These are phyloP conservation scores for Lumnitzera racemosa DNA, from an alignment of 345 rosid species.

Conservation along the genomic window DNA sequence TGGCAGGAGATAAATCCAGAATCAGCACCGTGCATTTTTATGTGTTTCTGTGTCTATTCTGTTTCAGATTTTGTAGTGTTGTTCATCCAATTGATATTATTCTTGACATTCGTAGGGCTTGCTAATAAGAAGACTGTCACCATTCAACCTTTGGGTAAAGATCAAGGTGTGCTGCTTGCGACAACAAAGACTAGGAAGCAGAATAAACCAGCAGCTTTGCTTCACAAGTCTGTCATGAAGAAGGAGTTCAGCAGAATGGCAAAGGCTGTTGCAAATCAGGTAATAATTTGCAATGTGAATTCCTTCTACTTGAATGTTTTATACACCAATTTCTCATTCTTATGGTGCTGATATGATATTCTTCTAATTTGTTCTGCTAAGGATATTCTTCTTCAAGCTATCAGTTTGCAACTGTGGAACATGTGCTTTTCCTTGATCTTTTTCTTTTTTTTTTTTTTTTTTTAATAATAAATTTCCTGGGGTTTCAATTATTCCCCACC, in stretches of 20 bases:
- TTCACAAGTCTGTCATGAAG: constrained; percentile 43
- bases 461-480: too few species aligned
- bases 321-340: not conserved
- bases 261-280: constrained; percentile 49
- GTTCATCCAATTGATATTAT: not conserved
- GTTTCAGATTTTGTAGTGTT: not conserved
- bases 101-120: constrained; percentile 29
- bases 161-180: constrained; percentile 51
- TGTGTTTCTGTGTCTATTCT: not conserved
- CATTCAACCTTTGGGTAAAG: constrained; percentile 54
- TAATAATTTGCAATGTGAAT: constrained; percentile 1
- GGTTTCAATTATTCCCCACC: too few species aligned
- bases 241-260: constrained; percentile 50
- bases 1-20: too few species aligned
- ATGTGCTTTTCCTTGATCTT: too few species aligned
- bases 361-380: too few species aligned
- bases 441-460: too few species aligned
- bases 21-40: too few species aligned
- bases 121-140: constrained; percentile 72
- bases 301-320: not conserved
- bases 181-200: constrained; percentile 70
- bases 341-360: too few species aligned
- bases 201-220: constrained; percentile 37
- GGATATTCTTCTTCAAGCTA: too few species aligned
- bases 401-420: too few species aligned